Evolutionary conservation across 139 green algal species (phyloP).

Genomic region (Chlorella sp.): DNA sequence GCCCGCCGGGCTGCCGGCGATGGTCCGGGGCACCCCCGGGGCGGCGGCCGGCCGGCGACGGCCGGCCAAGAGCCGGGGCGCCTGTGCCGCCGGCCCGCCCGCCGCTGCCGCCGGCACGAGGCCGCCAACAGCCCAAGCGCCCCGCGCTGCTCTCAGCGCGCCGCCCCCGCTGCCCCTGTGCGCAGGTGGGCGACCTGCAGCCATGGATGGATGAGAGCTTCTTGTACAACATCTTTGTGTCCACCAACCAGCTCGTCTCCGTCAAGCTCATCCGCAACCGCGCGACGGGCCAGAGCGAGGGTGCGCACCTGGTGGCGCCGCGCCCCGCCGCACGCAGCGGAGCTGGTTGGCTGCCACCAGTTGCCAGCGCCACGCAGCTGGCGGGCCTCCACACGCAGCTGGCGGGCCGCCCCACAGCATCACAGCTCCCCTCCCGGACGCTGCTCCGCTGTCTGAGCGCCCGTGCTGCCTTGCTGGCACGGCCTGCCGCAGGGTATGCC

Average conservation of each 20-base stretch:
- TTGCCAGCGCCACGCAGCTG: too few species aligned
- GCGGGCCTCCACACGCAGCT: too few species aligned
- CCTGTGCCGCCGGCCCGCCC: neutral
- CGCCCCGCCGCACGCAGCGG: neutral
- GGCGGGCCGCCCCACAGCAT: too few species aligned
- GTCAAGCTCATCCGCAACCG: constrained; percentile 90
- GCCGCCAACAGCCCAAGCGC: too few species aligned
- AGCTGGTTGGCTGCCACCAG: too few species aligned
- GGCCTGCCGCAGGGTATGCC: constrained; percentile 64
- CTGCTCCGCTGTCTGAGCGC: too few species aligned
- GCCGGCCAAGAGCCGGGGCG: too few species aligned
- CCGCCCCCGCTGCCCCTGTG: too few species aligned
- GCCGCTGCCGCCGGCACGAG: neutral
- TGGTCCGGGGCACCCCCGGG: neutral
- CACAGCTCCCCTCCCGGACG: too few species aligned
- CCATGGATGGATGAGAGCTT: constrained; percentile 80
- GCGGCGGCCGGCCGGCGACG: neutral
- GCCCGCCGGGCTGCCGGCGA: neutral
- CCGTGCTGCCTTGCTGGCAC: too few species aligned
- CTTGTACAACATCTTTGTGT: constrained; percentile 63
- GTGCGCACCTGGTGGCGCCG: too few species aligned
- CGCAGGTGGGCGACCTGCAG: constrained; percentile 65
- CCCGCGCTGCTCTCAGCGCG: too few species aligned
- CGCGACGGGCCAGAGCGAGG: constrained; percentile 69
- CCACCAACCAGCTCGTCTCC: constrained; percentile 58